These are phyloP conservation scores for Limtongia smithiae DNA, from an alignment of 805 yeast genomes.

Conservation along the genomic window DNA sequence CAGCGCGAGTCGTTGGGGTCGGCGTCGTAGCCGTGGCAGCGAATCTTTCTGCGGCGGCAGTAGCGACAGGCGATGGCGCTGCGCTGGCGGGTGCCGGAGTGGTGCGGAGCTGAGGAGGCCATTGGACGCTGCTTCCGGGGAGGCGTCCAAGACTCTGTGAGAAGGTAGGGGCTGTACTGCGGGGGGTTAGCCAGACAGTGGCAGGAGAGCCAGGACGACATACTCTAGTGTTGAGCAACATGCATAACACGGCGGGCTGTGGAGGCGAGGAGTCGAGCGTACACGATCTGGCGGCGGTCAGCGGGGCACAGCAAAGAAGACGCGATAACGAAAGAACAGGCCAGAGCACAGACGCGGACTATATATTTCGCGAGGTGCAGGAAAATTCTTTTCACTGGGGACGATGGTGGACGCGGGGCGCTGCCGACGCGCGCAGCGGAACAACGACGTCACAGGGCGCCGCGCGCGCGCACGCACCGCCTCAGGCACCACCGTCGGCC, in stretches of 20 bases:
- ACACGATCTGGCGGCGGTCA: background rate
- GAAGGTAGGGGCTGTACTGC: background rate
- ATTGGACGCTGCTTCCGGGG: too few relatives aligned
- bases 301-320: background rate
- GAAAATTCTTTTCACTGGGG: too few relatives aligned
- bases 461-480: too few relatives aligned
- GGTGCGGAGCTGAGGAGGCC: background rate
- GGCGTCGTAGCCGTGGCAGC: slow-evolving; percentile 37
- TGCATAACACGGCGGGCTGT: too few relatives aligned
- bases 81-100: slow-evolving; percentile 30
- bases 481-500: too few relatives aligned
- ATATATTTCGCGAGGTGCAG: too few relatives aligned
- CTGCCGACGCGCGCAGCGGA: too few relatives aligned
- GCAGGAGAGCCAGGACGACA: background rate
- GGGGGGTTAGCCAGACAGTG: background rate
- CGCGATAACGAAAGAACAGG: background rate
- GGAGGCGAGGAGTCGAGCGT: background rate
- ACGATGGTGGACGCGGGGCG: too few relatives aligned
- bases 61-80: slow-evolving; percentile 37
- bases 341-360: background rate
- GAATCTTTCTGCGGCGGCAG: slow-evolving; percentile 36
- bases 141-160: background rate
- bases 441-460: too few relatives aligned
- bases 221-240: too few relatives aligned
- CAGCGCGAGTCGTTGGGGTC: slow-evolving; percentile 32